phyloP scores from a whole-genome alignment of 257 asterid species.

The Mentha longifolia region DNA sequence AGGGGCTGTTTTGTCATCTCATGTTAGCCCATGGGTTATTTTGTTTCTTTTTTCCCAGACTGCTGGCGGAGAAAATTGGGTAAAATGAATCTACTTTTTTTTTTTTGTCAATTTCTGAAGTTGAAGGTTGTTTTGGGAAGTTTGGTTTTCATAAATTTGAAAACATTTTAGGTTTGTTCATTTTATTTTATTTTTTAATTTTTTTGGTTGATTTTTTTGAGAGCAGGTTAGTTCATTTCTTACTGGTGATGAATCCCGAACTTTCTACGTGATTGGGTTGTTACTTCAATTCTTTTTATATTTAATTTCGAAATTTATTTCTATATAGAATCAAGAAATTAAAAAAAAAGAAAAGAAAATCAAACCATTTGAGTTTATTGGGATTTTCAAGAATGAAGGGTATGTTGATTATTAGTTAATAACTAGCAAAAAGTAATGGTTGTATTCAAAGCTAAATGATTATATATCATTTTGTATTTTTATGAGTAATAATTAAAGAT shows the following conservation, averaged over 20 bases:
- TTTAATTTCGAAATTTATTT: too few species aligned
- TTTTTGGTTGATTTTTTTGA: neutral
- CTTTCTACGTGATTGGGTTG: neutral
- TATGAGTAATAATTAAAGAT: neutral
- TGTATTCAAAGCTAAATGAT: neutral
- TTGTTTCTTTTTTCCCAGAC: slow-evolving; percentile 30
- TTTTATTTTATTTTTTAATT: neutral
- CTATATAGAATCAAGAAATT: too few species aligned
- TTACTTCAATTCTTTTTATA: neutral
- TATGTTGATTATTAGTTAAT: neutral
- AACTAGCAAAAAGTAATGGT: neutral
- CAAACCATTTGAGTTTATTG: neutral
- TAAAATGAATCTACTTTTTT: neutral
- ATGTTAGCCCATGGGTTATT: slow-evolving; percentile 41
- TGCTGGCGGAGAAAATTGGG: slow-evolving; percentile 44
- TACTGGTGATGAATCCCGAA: neutral
- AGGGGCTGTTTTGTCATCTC: slow-evolving; percentile 39
- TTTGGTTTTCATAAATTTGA: slow-evolving; percentile 12
- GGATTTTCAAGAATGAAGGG: neutral
- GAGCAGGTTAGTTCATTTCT: neutral
- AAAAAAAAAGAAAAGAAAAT: too few species aligned
- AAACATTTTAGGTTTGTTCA: neutral
- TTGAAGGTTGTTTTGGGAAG: slow-evolving; percentile 37
- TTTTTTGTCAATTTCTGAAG: neutral
- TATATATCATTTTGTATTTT: too few species aligned